Conservation (phyloP, 495 filamentous ascomycete species). For the Talaromyces nanjingensis region DNA sequence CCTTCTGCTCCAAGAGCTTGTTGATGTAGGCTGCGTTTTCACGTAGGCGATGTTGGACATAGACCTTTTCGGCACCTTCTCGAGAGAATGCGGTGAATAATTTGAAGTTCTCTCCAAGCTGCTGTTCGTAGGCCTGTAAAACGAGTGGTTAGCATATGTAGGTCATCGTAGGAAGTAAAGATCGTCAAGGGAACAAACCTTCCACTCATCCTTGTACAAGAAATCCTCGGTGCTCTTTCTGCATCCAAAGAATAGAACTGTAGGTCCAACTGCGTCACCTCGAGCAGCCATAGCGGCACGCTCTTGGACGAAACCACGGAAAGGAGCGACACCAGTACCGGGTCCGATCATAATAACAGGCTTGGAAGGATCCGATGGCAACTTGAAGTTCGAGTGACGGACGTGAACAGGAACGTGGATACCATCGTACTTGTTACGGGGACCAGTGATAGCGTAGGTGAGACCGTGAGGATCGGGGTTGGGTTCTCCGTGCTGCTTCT, state of each 20-base stretch:
- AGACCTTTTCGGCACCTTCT: slow-evolving; percentile 75
- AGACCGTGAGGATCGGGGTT: slow-evolving; percentile 79
- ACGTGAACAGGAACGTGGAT: slow-evolving; percentile 94
- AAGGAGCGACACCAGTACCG: slow-evolving; percentile 94
- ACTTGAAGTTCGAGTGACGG: slow-evolving; percentile 98
- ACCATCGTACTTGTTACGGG: slow-evolving; percentile 94
- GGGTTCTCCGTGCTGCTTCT: slow-evolving; percentile 91
- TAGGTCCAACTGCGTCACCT: slow-evolving; percentile 82
- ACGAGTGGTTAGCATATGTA: slow-evolving; percentile 11
- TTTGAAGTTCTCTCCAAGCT: slow-evolving; percentile 79
- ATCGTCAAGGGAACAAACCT: slow-evolving; percentile 53
- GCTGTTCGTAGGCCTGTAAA: slow-evolving; percentile 67
- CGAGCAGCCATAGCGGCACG: slow-evolving; percentile 70
- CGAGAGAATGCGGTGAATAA: slow-evolving; percentile 91
- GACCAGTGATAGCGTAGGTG: slow-evolving; percentile 82
- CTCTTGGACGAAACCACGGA: slow-evolving; percentile 93
- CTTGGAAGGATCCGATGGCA: slow-evolving; percentile 89
- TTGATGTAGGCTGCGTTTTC: slow-evolving; percentile 81
- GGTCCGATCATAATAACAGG: slow-evolving; percentile 95
- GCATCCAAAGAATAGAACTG: slow-evolving; percentile 92
- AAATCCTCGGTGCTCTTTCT: slow-evolving; percentile 81
- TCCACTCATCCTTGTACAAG: slow-evolving; percentile 85
- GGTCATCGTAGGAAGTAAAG: neutral
- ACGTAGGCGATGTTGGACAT: slow-evolving; percentile 88
- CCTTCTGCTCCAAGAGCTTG: slow-evolving; percentile 79